Conservation (phyloP, 345 rosid species). For the Bruguiera sexangula region DNA sequence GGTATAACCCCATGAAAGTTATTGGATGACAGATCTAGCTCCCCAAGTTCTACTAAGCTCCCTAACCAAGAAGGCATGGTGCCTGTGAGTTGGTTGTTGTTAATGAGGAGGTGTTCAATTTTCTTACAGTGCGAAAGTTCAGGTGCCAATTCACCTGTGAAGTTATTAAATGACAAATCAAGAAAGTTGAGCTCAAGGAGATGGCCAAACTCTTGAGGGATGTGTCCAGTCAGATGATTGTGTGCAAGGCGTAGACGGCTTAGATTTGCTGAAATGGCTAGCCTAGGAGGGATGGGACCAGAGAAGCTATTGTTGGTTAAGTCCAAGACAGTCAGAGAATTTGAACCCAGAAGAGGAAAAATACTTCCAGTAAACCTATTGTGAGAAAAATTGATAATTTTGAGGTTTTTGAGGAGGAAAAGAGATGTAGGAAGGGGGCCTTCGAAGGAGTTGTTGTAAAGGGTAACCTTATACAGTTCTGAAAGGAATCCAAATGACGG, state of each 20-base stretch:
- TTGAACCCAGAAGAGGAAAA: conserved; percentile 59
- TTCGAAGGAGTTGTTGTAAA: conserved; percentile 75
- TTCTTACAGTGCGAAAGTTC: conserved; percentile 40
- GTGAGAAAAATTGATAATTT: conserved; percentile 73
- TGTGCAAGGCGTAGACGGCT: conserved; percentile 68
- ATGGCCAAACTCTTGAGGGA: conserved; percentile 58
- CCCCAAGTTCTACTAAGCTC: conserved; percentile 57
- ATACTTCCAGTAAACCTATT: conserved; percentile 66
- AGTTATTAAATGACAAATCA: conserved; percentile 68
- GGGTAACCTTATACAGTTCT: conserved; percentile 43
- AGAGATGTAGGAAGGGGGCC: conserved; percentile 73
- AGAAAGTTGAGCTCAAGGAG: conserved; percentile 57
- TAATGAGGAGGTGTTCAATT: conserved; percentile 64
- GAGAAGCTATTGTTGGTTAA: conserved; percentile 73
- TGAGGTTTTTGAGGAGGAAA: conserved; percentile 53
- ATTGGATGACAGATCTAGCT: conserved; percentile 75
- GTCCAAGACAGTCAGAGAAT: conserved; percentile 58
- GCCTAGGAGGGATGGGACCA: conserved; percentile 52
- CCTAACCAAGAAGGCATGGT: conserved; percentile 75
- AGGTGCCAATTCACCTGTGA: conserved; percentile 48
- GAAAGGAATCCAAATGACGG: conserved; percentile 69
- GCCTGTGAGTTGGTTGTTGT: conserved; percentile 56
- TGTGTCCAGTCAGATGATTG: conserved; percentile 57
- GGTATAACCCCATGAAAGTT: conserved; percentile 60
- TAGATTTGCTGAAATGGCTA: conserved; percentile 54